Conservation (phyloP, 805 yeast species). For the Candida vartiovaarae region DNA sequence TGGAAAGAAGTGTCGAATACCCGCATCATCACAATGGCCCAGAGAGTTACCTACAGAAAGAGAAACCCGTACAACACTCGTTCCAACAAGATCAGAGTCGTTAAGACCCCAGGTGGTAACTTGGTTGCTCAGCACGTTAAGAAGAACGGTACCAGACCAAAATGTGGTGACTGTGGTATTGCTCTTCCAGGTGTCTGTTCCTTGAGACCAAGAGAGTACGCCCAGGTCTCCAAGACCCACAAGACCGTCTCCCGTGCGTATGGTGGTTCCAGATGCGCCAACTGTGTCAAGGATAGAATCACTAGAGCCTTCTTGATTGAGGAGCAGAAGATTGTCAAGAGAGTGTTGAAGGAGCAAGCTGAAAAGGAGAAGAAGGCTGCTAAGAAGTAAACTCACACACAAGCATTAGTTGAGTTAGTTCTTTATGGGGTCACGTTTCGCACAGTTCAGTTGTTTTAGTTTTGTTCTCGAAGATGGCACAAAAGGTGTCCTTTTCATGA, state of each 20-base stretch:
- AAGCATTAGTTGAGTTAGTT: neutral
- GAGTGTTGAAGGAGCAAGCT: constrained; percentile 94
- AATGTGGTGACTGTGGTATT: constrained; percentile 75
- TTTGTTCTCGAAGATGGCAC: neutral
- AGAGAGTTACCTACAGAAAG: constrained; percentile 98
- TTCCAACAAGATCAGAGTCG: constrained; percentile 98
- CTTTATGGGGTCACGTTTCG: neutral
- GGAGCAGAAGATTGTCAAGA: constrained; percentile 99
- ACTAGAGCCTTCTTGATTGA: constrained; percentile 98
- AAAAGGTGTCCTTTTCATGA: neutral
- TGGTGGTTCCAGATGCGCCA: constrained; percentile 98
- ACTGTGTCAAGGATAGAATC: constrained; percentile 97
- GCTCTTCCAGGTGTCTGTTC: constrained; percentile 83
- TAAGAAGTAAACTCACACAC: constrained; percentile 22
- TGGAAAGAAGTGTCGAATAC: neutral
- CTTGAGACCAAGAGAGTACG: constrained; percentile 97
- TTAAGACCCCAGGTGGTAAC: constrained; percentile 99
- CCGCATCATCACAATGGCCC: constrained; percentile 61
- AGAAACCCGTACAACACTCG: constrained; percentile 99
- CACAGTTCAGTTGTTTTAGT: neutral
- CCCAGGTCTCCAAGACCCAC: constrained; percentile 87
- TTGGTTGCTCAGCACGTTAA: constrained; percentile 94
- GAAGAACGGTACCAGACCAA: constrained; percentile 74
- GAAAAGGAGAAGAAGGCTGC: constrained; percentile 69
- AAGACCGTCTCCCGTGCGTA: constrained; percentile 98